Evolutionary conservation across 371 early-diverging fungal species (phyloP), one percentile per base, ranked within the genome.

Genomic region (Apophysomyces sp.): DNA sequence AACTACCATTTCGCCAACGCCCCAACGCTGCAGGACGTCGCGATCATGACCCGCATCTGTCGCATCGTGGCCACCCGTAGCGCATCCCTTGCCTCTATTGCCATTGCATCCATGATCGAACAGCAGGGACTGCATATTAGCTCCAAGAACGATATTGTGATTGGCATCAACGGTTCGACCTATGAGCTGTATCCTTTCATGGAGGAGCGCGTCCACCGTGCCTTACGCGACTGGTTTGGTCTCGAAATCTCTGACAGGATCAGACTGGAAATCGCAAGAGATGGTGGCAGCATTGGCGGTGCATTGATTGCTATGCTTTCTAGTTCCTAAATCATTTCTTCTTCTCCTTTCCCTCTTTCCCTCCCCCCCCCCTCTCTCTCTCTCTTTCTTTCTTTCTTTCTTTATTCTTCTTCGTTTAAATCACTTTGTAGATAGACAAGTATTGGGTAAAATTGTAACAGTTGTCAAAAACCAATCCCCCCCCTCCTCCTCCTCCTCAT

Each of bases 221-320:
- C 73, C 5, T 57, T 80, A 13, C 52, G 63, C n/a, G 68, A 69
- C 53, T 74, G 74, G 77, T 80, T 74, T 63, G 80, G 75, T 36
- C 55, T 60, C 26, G 63, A 70, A 26, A 57, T 58, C 4, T 68
- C 66, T 16, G 66, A 61, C 27, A 65, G 67, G 31, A 70, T 77
- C 27, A 60, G 57, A 18, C 58, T 80, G 4, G 76, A 75, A 53
- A 52, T 72, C 32, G 81, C 81, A 7, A 68, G 66, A 18, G 81
- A 80, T 49, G 81, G 81, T 53, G 74, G 72, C 6, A 76, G 77
- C 55, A 73, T 80, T 15, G 81, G 81, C 36, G 81, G 72, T 58
- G 81, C 81, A 11, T 66, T 80, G 31, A 69, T 75, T 63, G 81
- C 81, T 18, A 80, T 80, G 81, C 65, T 80, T 64, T 77, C 70